Percentiles rank a stretch among this genome's conserved stretches.
Conservation (phyloP, 108 stramenopile genomes). For the Halocafeteria seosinensis region DNA sequence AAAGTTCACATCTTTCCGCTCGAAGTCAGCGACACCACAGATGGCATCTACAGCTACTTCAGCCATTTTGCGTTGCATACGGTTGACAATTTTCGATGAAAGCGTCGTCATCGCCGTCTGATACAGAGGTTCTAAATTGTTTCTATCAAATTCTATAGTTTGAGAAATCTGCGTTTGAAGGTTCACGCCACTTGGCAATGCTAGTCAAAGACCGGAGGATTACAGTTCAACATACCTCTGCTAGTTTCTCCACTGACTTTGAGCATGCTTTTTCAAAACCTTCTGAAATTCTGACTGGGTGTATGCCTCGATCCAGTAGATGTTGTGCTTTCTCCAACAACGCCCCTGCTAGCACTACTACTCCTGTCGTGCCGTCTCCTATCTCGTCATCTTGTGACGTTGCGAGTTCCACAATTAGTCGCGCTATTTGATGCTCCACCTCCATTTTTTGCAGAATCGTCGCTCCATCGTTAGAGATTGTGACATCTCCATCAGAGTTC, state of each 20-base stretch:
- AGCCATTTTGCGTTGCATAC: slow-evolving; percentile 83
- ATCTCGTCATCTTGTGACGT: slow-evolving; percentile 94
- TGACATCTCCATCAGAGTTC: slow-evolving; percentile 86
- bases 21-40: slow-evolving; percentile 78
- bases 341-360: slow-evolving; percentile 91
- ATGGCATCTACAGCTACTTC: slow-evolving; percentile 85
- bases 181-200: too few relatives aligned
- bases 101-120: slow-evolving; percentile 89
- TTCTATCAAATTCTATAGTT: slow-evolving; percentile 55
- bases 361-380: slow-evolving; percentile 96
- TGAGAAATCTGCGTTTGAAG: slow-evolving; percentile 78
- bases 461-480: slow-evolving; percentile 98
- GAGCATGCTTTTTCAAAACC: slow-evolving; percentile 85
- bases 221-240: too few relatives aligned
- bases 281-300: slow-evolving; percentile 87
- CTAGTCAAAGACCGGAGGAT: too few relatives aligned
- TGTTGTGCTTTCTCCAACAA: slow-evolving; percentile 90
- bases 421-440: slow-evolving; percentile 80
- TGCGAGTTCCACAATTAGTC: slow-evolving; percentile 85
- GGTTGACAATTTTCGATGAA: slow-evolving; percentile 82
- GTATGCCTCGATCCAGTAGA: slow-evolving; percentile 68
- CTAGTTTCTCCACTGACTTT: slow-evolving; percentile 65
- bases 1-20: slow-evolving; percentile 91
- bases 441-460: slow-evolving; percentile 89
- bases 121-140: slow-evolving; percentile 60